Evolutionary conservation across 768 basidiomycete genomes (phyloP), one percentile per base, ranked within the genome.

Genomic region (Termitomyces eurrhizus): DNA sequence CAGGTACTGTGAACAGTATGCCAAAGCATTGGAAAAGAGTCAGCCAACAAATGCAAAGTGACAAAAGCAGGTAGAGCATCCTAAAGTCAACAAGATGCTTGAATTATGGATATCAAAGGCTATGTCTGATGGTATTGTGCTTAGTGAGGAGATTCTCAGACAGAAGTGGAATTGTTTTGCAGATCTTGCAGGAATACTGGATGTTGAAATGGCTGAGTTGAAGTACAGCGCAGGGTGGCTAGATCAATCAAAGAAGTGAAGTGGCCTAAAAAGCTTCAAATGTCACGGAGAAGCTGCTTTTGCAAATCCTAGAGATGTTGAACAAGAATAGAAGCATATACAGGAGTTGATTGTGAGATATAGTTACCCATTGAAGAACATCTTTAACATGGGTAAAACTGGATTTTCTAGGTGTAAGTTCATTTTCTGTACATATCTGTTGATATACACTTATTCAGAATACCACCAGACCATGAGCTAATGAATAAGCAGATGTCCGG

Each of bases 101-200:
- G 35, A 63, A 14, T 18, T 63, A 1, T 63, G 62, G 62, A 50
- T 63, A 26, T 6, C 41, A 29, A 56, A 55, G 44, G 77, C 73
- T 16, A 71, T 73, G 70, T 37, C 37, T 1, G 68, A 75, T 58
- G 57, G 57, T 2, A 52, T 79, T 21, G 21, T 69, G 0, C 32
- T 80, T 13, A 78, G 66, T 33, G 73, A 75, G 0, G 72, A 71
- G 21, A 69, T 78, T 16, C 61, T 80, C 45, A 50, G 52, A 0
- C 66, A 74, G 37, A 77, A 79, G 62, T 76, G 73, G 71, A 66
- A 12, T 4, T 1, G 2, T 4, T 78, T 79, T 71, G 72, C 73
- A 3, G 67, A 76, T 14, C 57, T 70, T 41, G 66, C 36, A 42
- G 65, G 70, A 0, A 55, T 79, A 41, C 73, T 71, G 1, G 13